Conservation (phyloP, 768 basidiomycete species). For the Lentinula detonsa region DNA sequence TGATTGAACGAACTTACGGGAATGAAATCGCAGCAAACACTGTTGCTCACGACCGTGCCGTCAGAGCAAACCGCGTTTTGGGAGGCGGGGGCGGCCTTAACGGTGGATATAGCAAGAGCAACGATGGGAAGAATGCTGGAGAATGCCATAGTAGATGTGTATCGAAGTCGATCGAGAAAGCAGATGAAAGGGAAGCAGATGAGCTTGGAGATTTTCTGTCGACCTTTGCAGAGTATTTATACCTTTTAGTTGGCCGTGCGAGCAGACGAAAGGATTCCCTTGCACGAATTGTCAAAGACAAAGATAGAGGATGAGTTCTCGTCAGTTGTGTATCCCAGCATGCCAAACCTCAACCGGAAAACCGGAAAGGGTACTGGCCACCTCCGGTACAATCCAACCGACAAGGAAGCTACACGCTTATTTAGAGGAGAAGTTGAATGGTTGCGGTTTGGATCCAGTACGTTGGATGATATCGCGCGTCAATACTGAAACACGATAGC, state of each 20-base stretch:
- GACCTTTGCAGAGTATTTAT: neutral
- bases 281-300: neutral
- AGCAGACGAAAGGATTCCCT: neutral
- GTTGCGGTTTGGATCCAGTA: neutral
- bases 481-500: neutral
- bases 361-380: neutral
- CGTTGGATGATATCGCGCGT: neutral
- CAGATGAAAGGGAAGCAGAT: neutral
- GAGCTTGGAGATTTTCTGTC: neutral
- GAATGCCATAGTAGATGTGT: constrained; percentile 11
- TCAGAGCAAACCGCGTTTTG: neutral
- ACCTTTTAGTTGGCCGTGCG: neutral
- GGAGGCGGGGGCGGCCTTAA: neutral
- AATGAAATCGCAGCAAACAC: constrained; percentile 3
- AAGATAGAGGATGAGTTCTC: neutral
- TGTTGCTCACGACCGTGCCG: constrained; percentile 1
- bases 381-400: neutral
- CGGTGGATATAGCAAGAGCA: neutral
- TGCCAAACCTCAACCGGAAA: neutral
- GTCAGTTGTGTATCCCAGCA: neutral
- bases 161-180: constrained; percentile 9
- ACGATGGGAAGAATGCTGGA: neutral
- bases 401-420: neutral
- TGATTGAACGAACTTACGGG: neutral
- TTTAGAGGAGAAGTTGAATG: neutral